Evolutionary conservation across 2,329 filamentous ascomycete species (phyloP), one percentile per base, ranked within the genome.

Genomic region (Bipolaris bicolor): DNA sequence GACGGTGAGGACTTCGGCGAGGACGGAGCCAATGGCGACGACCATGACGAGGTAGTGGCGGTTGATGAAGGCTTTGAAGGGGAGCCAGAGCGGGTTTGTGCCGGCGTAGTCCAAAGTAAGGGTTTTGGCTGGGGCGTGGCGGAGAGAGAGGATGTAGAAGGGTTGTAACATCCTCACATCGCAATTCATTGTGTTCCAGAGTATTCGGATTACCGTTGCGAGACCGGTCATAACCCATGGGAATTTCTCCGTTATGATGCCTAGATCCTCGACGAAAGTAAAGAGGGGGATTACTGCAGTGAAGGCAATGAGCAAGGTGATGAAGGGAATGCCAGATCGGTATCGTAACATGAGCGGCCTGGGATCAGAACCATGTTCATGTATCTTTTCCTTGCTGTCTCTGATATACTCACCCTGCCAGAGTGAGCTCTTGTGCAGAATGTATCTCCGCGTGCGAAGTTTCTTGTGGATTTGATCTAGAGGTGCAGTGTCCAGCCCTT

Each of bases 61-160:
- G 67, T 90, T 90, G 33, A 84, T 61, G 9, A 88, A 77, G 3
- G 88, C 88, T 57, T 82, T 81, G 44, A 89, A 65, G 0, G 88
- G 85, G 20, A 90, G 82, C 73, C 83, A 87, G 3, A 85, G 85
- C 51, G 90, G 90, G 5, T 89, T 87, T 65, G 90, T 84, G 26
- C 87, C 87, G 0, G 88, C 89, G 73, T 92, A 91, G 74, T 92
- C 89, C 9, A 91, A 82, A 0, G 86, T 88, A 6, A 92, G 81
- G 1, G 86, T 88, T 62, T 82, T 84, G 6, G 88, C 80, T 0
- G 86, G 84, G 3, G 89, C 88, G 62, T 89, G 84, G 3, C 89
- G 83, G 50, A 81, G 80, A 13, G 85, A 88, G 2, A 92, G 83
- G 57, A 90, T 84, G 70, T 88, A 90, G 69, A 89, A 92, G 1